Base-by-base conservation (phyloP, 768 basidiomycete genomes). In the Rubroboletus pulcherrimus region DNA sequence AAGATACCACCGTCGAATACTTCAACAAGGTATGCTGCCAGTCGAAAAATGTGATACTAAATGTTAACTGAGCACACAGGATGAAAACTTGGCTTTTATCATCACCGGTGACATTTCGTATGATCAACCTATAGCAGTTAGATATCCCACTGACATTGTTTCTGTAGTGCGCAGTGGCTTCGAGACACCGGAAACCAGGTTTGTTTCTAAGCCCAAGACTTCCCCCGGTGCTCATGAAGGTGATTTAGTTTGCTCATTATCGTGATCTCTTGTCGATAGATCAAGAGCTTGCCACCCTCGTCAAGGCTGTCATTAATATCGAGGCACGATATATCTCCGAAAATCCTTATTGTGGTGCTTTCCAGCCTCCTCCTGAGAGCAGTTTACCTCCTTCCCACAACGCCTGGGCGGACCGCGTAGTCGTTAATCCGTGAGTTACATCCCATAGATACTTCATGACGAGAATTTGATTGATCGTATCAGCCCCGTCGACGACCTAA, bases 71-170 rank as follows among this genome's bases (percentile, higher is more conserved):
- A 12, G 41, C 34, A 46, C n/a, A 35, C 51, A 86, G 85, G 74
- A 75, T 2, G 75, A 88, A 63, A 88, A 90, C 61, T 63, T 90
- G 30, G 89, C 89, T 0, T 91, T 91, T 63, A 86, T 91, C 49
- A 86, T 91, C 58, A 91, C 89, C 38, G 89, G 89, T 43, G 87
- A 90, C 65, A 88, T 91, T 62, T 85, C 84, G 88, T 89, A 67
- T 46, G 84, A 75, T 43, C 21, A 14, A 19, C n/a, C 51, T 48
- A 37, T 56, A 42, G 34, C 40, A 40, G 49, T 45, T 38, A 19
- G n/a, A 42, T 24, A 33, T 51, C 33, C 4, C 17, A 35, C 49
- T 64, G 34, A 66, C 37, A 38, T 40, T 40, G 4, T 54, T 39
- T 46, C 47, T 41, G 39, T 55, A 91, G 88, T 33, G 89, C 89